Evolutionary conservation across 345 rosid genomes (phyloP).

Genomic region (Boechera divaricarpa): DNA sequence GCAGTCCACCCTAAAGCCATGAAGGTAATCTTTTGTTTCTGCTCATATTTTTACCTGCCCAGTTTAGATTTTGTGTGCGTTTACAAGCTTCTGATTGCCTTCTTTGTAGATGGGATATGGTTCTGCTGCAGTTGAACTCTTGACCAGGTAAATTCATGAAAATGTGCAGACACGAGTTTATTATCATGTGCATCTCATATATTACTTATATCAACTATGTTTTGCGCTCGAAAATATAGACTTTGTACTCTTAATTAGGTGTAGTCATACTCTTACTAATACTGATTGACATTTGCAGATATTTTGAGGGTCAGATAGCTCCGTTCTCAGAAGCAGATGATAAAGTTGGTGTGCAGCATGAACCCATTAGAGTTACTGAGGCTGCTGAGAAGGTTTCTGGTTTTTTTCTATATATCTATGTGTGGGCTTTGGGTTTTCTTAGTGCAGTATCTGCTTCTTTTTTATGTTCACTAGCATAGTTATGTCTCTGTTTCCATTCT

Average conservation of each 20-base stretch:
- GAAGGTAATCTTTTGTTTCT: slow-evolving; percentile 60
- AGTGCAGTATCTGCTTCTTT: slow-evolving; percentile 13
- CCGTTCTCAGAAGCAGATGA: slow-evolving; percentile 64
- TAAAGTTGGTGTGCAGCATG: slow-evolving; percentile 54
- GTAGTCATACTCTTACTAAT: slow-evolving; percentile 15
- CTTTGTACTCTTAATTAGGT: slow-evolving; percentile 5
- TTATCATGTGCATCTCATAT: slow-evolving; percentile 10
- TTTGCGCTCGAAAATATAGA: slow-evolving; percentile 7
- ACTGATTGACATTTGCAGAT: slow-evolving; percentile 54
- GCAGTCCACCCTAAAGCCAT: slow-evolving; percentile 97
- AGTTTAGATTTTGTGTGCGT: slow-evolving; percentile 28
- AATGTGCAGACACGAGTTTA: slow-evolving; percentile 16
- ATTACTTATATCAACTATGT: slow-evolving; percentile 5
- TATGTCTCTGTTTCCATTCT: slow-evolving; percentile 2
- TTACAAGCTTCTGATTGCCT: slow-evolving; percentile 29
- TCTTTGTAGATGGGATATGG: slow-evolving; percentile 93
- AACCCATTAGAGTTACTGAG: slow-evolving; percentile 64
- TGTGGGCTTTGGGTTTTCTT: slow-evolving; percentile 4
- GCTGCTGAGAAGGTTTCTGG: slow-evolving; percentile 91
- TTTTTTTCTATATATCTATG: slow-evolving; percentile 10
- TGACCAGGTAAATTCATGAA: slow-evolving; percentile 65
- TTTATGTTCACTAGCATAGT: slow-evolving; percentile 5
- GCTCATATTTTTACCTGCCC: slow-evolving; percentile 1
- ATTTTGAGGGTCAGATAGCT: slow-evolving; percentile 85
- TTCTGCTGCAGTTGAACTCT: slow-evolving; percentile 86